Base-by-base conservation (phyloP, 2,329 filamentous ascomycete species). In the Aspergillaceae sp. region DNA sequence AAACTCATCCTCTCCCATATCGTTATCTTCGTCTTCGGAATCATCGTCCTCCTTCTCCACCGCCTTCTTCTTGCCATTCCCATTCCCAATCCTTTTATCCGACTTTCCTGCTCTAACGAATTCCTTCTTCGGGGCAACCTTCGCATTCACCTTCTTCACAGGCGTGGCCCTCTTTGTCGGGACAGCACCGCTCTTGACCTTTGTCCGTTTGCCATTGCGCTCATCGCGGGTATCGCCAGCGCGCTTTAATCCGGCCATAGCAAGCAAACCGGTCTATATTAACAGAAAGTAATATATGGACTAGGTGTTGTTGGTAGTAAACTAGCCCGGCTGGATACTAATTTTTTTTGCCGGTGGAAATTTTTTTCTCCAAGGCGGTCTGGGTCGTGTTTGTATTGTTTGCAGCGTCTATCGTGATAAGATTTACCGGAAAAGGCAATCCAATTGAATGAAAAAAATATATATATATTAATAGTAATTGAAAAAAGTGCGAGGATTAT, bases 1-100 rank as follows among this genome's bases (percentile, higher is more conserved):
- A 7, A 78, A 78, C 26, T 71, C 71, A 48, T 79, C 76, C 2
- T 75, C 77, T 19, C 2, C 19, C 19, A 19, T 19, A 19, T 19
- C 19, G 19, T 19, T 19, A 19, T 19, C 19, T 46, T 70, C 66
- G 19, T 65, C 67, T 27, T 65, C 65, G 62, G 71, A 65, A 48
- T 70, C 68, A 26, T 66, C 65, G 44, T 66, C 56, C 5, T 32
- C 30, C 8, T 32, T 9, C 30, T 32, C 30, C 48, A 59, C 48
- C 4, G 49, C 56, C 50, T 67, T 63, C 52, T 64, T 68, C 47
- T 67, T 67, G 6, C 57, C 56, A 3, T 44, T 11, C 42, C 60
- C 65, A 49, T 59, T 63, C 50, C 51, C 44, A 29, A 10, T 27
- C 7, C 54, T 53, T 61, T 67, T 65, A 52, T 43, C 54, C 9